Conservation (phyloP, 2,329 filamentous ascomycete species). For the Talaromyces sp. region DNA sequence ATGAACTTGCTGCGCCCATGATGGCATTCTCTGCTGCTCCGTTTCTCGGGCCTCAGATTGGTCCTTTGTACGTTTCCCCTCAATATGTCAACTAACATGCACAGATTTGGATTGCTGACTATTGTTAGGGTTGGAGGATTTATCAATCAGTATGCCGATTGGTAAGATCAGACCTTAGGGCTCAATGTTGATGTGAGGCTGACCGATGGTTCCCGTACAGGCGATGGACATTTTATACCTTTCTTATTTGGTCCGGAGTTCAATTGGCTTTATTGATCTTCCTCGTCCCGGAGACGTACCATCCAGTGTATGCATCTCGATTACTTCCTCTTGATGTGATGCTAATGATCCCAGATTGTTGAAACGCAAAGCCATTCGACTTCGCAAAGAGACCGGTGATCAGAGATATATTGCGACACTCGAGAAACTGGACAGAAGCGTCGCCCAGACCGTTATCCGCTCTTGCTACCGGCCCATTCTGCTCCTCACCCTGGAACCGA, state of each 20-base stretch:
- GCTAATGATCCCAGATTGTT: constrained; percentile 28
- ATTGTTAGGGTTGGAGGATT: constrained; percentile 61
- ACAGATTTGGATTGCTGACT: constrained; percentile 6
- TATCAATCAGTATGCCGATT: constrained; percentile 65
- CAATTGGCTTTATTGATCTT: constrained; percentile 58
- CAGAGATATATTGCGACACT: constrained; percentile 71
- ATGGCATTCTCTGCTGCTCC: constrained; percentile 65
- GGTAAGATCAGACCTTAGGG: constrained; percentile 13
- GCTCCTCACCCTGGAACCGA: constrained; percentile 74
- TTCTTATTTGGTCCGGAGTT: constrained; percentile 71
- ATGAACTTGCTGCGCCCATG: constrained; percentile 74
- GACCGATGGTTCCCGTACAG: not conserved
- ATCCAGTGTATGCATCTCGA: constrained; percentile 38
- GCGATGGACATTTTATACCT: constrained; percentile 79
- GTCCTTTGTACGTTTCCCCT: constrained; percentile 53
- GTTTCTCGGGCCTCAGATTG: constrained; percentile 53
- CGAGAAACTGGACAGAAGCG: constrained; percentile 66
- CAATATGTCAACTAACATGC: not conserved
- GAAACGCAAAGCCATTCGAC: constrained; percentile 50
- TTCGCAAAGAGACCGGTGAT: constrained; percentile 53
- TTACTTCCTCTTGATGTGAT: constrained; percentile 50
- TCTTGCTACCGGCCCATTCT: constrained; percentile 62
- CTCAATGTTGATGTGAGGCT: not conserved
- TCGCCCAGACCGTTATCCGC: constrained; percentile 55
- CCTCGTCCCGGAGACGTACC: constrained; percentile 83